A percentile compares a stretch with the other conserved stretches of the same genome.
Evolutionary conservation across 164 flowering plant species (phyloP).

Genomic region (Protea cynaroides): DNA sequence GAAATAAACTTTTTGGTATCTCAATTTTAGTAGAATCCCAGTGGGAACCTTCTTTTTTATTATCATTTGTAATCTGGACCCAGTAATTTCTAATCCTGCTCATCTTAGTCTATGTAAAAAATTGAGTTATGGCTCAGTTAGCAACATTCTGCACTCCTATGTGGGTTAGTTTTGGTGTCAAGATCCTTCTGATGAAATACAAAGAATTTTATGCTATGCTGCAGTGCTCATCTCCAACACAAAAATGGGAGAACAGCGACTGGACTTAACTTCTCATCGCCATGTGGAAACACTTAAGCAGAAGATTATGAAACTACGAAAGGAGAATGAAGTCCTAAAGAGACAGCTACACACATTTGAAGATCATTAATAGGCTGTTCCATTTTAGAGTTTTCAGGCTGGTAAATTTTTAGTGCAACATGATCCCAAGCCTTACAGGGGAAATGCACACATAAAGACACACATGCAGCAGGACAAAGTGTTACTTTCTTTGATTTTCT

Average conservation of each 20-base stretch:
- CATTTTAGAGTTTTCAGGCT: not conserved
- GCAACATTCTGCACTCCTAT: not conserved
- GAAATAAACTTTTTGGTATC: no score
- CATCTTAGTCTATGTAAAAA: not conserved
- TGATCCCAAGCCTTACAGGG: no score
- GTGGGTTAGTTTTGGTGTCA: not conserved
- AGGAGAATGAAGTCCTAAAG: constrained; percentile 60
- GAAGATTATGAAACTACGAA: constrained; percentile 66
- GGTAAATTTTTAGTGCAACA: not conserved
- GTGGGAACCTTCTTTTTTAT: not conserved
- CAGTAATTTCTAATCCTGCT: not conserved
- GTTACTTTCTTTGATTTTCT: no score
- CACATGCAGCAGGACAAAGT: no score
- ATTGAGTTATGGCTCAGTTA: not conserved
- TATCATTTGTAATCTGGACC: not conserved
- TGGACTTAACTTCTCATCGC: constrained; percentile 33
- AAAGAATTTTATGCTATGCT: constrained; percentile 2
- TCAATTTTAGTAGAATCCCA: not conserved
- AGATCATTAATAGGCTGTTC: constrained; percentile 17
- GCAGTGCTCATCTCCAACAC: constrained; percentile 51
- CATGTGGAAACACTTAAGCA: constrained; percentile 51
- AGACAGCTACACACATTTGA: constrained; percentile 25
- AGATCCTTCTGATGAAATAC: not conserved
- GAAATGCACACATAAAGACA: no score
- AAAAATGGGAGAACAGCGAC: constrained; percentile 43